These are phyloP conservation scores for Cryphonectria naterciae DNA, from an alignment of 2,329 filamentous ascomycete genomes.

Conservation along the genomic window DNA sequence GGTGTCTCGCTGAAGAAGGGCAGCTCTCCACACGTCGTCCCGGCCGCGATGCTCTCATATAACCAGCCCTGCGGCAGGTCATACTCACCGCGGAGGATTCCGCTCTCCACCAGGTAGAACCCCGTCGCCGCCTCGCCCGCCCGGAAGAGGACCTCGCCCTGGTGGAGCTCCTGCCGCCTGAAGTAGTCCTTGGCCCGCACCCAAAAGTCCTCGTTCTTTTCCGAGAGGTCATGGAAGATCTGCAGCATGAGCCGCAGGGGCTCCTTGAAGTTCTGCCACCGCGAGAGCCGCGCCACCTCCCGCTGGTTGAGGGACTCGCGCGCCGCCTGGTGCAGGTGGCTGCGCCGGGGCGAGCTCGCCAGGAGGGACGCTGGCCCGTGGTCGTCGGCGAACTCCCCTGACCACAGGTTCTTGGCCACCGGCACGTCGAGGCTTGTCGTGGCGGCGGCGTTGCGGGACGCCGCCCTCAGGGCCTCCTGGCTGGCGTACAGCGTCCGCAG, in stretches of 20 bases:
- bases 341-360: constrained; percentile 80
- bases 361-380: constrained; percentile 43
- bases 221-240: constrained; percentile 87
- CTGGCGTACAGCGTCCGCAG: constrained; percentile 78
- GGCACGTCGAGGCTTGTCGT: constrained; percentile 56
- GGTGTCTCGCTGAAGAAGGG: constrained; percentile 94
- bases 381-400: constrained; percentile 49
- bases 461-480: constrained; percentile 62
- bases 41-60: constrained; percentile 89
- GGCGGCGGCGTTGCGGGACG: constrained; percentile 43
- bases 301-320: constrained; percentile 72
- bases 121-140: constrained; percentile 77
- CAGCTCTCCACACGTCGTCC: constrained; percentile 92
- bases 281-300: constrained; percentile 61
- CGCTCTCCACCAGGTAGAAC: constrained; percentile 89
- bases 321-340: constrained; percentile 78
- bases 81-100: constrained; percentile 89
- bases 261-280: constrained; percentile 87
- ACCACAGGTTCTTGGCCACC: constrained; percentile 48
- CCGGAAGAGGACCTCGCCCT: constrained; percentile 76
- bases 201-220: constrained; percentile 95
- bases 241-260: constrained; percentile 90
- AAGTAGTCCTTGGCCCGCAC: constrained; percentile 81
- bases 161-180: constrained; percentile 64
- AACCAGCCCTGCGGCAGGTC: constrained; percentile 86